Percentiles rank a stretch among this genome's conserved stretches.
Conservation (phyloP, 139 green algal species). For the Micractinium conductrix region DNA sequence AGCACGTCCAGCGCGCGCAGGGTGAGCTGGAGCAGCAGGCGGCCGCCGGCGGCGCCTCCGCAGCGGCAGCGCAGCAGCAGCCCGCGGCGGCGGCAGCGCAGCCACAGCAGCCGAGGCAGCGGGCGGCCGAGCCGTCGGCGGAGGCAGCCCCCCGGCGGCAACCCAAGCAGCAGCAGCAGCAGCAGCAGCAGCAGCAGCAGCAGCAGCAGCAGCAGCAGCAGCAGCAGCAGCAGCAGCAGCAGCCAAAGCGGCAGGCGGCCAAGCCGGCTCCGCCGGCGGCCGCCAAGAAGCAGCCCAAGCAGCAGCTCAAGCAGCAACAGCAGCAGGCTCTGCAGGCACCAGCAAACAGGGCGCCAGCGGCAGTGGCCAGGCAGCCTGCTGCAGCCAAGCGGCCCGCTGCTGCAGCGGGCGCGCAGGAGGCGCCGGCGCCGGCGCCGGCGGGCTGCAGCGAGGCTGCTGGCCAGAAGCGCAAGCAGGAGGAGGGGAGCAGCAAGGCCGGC, state of each 20-base stretch:
- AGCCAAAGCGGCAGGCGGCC: not conserved
- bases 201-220: not conserved
- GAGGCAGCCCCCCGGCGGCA: not conserved
- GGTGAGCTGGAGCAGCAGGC: no score
- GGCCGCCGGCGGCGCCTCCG: not conserved
- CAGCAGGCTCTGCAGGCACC: no score
- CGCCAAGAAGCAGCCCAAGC: not conserved
- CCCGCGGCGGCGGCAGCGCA: not conserved
- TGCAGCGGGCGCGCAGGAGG: no score
- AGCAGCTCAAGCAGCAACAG: not conserved
- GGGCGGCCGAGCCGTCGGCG: no score
- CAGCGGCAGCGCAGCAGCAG: not conserved
- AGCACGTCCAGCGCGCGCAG: constrained; percentile 12
- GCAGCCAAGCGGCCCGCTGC: no score
- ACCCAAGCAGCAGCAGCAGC: not conserved
- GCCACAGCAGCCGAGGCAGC: no score
- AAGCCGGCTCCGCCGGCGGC: not conserved
- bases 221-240: not conserved
- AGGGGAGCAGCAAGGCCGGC: not conserved
- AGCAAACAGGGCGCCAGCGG: no score
- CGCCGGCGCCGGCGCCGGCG: no score
- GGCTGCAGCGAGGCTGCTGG: not conserved
- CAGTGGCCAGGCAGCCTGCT: no score
- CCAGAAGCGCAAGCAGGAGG: not conserved
- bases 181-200: not conserved